These are phyloP conservation scores for Nigrograna mackinnonii DNA, from an alignment of 2,329 filamentous ascomycete species.

Conservation along the genomic window DNA sequence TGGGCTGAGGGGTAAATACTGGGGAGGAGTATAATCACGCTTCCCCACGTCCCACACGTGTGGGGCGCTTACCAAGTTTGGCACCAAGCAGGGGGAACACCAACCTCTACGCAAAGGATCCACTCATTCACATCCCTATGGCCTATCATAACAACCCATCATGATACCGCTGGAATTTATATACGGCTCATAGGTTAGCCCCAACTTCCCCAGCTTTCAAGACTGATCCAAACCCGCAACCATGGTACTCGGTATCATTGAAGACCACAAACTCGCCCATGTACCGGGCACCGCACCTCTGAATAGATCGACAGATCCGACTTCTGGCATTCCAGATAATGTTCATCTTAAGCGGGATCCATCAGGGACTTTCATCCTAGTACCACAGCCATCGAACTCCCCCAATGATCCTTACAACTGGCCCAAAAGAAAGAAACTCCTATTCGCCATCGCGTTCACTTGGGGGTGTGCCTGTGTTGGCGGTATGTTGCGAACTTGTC, in stretches of 20 bases:
- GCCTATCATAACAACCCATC: too few species aligned
- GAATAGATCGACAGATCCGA: constrained; percentile 16
- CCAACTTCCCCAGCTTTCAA: too few species aligned
- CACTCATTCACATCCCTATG: too few species aligned
- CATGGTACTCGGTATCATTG: constrained; percentile 26
- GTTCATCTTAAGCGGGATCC: constrained; percentile 23
- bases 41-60: too few species aligned
- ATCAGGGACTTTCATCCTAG: constrained; percentile 48
- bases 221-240: constrained; percentile 4
- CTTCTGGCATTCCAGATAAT: background rate
- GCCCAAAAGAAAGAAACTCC: constrained; percentile 35
- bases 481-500: constrained; percentile 13
- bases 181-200: too few species aligned
- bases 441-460: constrained; percentile 25
- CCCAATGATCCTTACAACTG: constrained; percentile 59
- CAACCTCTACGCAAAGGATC: too few species aligned
- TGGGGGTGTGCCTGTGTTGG: constrained; percentile 27
- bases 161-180: too few species aligned
- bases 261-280: constrained; percentile 24
- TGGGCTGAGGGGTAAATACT: too few species aligned
- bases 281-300: constrained; percentile 25
- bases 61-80: too few species aligned
- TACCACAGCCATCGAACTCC: constrained; percentile 56
- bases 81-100: too few species aligned
- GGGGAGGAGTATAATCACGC: too few species aligned